Percentiles rank a stretch among this genome's conserved stretches.
Conservation (phyloP, 495 filamentous ascomycete genomes). For the Bacidia gigantensis region DNA sequence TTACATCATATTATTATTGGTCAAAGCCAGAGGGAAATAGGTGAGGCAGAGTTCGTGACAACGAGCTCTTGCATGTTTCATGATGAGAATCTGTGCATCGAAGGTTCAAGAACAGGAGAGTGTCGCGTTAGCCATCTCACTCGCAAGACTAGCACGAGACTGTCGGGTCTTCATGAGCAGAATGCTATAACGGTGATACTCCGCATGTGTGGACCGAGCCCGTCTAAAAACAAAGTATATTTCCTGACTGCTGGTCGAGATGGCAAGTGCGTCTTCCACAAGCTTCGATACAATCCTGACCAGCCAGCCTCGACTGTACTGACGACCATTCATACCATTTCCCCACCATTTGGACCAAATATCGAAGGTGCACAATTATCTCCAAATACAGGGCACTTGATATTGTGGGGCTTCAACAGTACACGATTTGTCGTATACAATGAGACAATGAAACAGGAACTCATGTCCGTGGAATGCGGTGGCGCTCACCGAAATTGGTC, state of each 20-base stretch:
- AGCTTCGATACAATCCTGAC: constrained; percentile 9
- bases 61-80: constrained; percentile 27
- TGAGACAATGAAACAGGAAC: constrained; percentile 47
- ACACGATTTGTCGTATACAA: constrained; percentile 71
- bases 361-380: constrained; percentile 56
- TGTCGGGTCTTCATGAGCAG: constrained; percentile 34
- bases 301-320: constrained; percentile 16
- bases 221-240: constrained; percentile 21
- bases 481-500: constrained; percentile 66
- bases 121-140: constrained; percentile 29
- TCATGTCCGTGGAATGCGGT: constrained; percentile 62
- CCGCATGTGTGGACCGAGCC: constrained; percentile 21
- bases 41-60: constrained; percentile 21
- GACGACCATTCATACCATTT: constrained; percentile 35
- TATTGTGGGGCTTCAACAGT: constrained; percentile 69
- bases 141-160: not conserved
- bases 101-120: constrained; percentile 55
- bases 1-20: too few relatives aligned
- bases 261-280: constrained; percentile 51
- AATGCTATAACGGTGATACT: constrained; percentile 61
- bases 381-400: constrained; percentile 32
- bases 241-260: constrained; percentile 61
- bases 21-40: not conserved
- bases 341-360: constrained; percentile 49
- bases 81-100: constrained; percentile 33